A percentile compares a stretch with the other conserved stretches of the same genome.
These are phyloP conservation scores for Oryza punctata DNA, from an alignment of 176 grass and related monocot genomes.

Conservation along the genomic window DNA sequence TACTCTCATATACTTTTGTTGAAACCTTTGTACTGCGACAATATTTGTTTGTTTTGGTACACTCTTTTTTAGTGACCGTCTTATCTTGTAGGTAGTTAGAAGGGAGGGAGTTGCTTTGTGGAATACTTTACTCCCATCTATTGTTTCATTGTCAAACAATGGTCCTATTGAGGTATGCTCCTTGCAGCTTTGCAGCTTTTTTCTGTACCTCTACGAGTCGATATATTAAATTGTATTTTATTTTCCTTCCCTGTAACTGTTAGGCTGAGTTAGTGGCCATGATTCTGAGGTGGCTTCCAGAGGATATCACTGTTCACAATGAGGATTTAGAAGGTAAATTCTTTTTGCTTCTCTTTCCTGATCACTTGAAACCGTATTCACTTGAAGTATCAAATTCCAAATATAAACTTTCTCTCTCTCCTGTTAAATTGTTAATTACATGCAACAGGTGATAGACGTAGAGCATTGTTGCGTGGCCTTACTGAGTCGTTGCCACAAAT, in stretches of 20 bases:
- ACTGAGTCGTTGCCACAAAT: slow-evolving; percentile 85
- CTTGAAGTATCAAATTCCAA: slow-evolving; percentile 10
- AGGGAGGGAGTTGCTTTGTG: slow-evolving; percentile 86
- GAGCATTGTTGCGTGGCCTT: slow-evolving; percentile 85
- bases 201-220: slow-evolving; percentile 25
- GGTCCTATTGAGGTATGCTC: slow-evolving; percentile 75
- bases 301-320: slow-evolving; percentile 98
- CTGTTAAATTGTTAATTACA: slow-evolving; percentile 20
- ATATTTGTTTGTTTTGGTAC: slow-evolving; percentile 20
- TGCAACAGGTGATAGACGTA: slow-evolving; percentile 79
- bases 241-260: slow-evolving; percentile 34
- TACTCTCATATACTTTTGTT: slow-evolving; percentile 24
- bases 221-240: slow-evolving; percentile 32
- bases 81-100: slow-evolving; percentile 78
- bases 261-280: slow-evolving; percentile 96
- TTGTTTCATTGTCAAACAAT: slow-evolving; percentile 77
- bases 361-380: slow-evolving; percentile 24
- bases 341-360: slow-evolving; percentile 14
- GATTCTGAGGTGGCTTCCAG: slow-evolving; percentile 98
- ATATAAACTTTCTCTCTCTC: slow-evolving; percentile 5
- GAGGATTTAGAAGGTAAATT: slow-evolving; percentile 89
- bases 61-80: slow-evolving; percentile 29
- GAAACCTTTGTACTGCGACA: not conserved
- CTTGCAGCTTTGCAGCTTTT: slow-evolving; percentile 17
- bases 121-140: slow-evolving; percentile 79